Percentiles rank a stretch among this genome's conserved stretches.
phyloP scores from a whole-genome alignment of 2,329 filamentous ascomycete species.

The Aspergillus niger region DNA sequence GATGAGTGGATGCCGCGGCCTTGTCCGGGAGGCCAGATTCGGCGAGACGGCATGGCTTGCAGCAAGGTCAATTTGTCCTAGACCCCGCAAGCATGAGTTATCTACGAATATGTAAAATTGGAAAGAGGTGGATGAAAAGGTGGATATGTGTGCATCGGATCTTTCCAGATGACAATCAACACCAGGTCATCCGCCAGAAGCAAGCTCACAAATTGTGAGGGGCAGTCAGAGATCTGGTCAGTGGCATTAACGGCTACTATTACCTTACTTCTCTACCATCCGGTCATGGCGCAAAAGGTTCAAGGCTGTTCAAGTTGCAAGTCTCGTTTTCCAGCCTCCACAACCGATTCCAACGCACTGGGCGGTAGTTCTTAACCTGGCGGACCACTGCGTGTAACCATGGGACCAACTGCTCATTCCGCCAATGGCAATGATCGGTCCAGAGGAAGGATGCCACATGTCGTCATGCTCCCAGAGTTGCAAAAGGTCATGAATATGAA shows the following conservation, averaged over 20 bases:
- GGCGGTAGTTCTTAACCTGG: constrained; percentile 1
- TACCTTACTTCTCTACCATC: background rate
- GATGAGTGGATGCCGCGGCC: background rate
- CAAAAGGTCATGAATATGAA: constrained; percentile 9
- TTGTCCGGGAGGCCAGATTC: background rate
- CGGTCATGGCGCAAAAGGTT: background rate
- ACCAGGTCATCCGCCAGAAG: background rate
- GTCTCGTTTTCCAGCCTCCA: background rate
- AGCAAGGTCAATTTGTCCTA: background rate
- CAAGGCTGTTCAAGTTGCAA: background rate
- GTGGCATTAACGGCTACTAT: background rate
- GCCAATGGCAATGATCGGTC: constrained; percentile 7
- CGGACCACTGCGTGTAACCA: constrained; percentile 10
- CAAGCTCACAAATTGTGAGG: background rate
- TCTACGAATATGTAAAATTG: background rate
- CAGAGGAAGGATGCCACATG: constrained; percentile 10
- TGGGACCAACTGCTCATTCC: constrained; percentile 2
- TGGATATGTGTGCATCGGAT: background rate
- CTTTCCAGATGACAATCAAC: background rate
- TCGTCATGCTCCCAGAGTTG: constrained; percentile 16
- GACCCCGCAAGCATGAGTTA: background rate
- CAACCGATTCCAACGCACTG: background rate
- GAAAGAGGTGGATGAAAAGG: background rate
- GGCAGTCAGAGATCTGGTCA: background rate
- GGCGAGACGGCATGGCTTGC: background rate